phyloP scores from a whole-genome alignment of 306 rosid genomes.

The Purshia tridentata region DNA sequence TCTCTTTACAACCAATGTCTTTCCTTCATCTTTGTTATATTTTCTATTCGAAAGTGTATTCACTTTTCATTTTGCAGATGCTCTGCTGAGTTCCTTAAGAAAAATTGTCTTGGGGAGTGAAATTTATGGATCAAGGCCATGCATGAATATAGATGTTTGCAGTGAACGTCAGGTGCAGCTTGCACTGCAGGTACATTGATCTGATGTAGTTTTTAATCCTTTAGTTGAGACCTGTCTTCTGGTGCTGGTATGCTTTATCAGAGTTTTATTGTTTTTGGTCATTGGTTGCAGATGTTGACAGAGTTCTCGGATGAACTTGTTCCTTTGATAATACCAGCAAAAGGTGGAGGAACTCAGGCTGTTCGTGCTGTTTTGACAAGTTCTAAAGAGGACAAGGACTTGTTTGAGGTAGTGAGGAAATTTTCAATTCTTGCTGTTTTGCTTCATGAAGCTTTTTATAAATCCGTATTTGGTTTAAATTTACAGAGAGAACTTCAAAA shows the following conservation, averaged over 20 bases:
- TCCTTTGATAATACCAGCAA: constrained; percentile 53
- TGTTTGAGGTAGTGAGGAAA: constrained; percentile 54
- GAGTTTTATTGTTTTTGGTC: background rate
- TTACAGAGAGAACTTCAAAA: constrained; percentile 59
- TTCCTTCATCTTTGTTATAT: background rate
- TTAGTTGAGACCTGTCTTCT: background rate
- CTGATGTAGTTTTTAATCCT: constrained; percentile 15
- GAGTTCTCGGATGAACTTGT: constrained; percentile 65
- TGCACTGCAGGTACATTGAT: constrained; percentile 58
- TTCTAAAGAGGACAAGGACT: constrained; percentile 74
- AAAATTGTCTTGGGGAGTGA: constrained; percentile 59
- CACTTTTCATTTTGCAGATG: constrained; percentile 47
- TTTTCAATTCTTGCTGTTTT: constrained; percentile 5
- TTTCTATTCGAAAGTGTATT: background rate
- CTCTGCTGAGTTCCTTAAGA: constrained; percentile 53
- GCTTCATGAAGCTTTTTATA: constrained; percentile 2
- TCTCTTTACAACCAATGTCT: background rate
- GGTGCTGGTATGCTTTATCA: constrained; percentile 4
- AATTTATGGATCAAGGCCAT: constrained; percentile 63
- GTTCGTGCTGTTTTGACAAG: constrained; percentile 59
- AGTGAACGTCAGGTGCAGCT: constrained; percentile 77
- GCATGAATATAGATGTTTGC: constrained; percentile 74
- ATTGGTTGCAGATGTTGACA: constrained; percentile 56
- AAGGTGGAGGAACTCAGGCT: constrained; percentile 54
- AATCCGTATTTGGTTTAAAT: constrained; percentile 17